Base-by-base conservation (phyloP, 2,329 filamentous ascomycete genomes). In the Monosporascus sp. region DNA sequence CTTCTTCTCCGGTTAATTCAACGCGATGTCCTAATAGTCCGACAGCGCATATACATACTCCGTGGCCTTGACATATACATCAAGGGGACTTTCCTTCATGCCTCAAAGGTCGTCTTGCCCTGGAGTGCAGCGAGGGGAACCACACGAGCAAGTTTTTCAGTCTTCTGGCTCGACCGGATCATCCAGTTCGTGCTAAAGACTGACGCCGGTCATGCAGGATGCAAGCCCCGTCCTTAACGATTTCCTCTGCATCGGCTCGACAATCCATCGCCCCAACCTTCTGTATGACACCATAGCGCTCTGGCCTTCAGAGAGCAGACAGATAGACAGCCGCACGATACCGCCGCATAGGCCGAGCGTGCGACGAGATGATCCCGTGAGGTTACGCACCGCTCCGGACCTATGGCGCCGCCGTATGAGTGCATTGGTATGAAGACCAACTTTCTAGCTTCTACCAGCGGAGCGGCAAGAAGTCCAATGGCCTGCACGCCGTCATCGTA, bases 11-110 rank as follows among this genome's bases (percentile, higher is more conserved):
- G 17, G 20, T 16, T 45, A 7, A 5, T 27, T 27, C 9, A 45
- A 22, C 5, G 27, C 26, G 19, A 45, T 24, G 16, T 27, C 43
- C 11, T n/a, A 5, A 17, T 24, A 45, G 4, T 9, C 22, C 7
- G 43, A 22, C 9, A 53, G 6, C 31, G 26, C 20, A 56, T 46
- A 40, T 20, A 3, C 19, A 59, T 60, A 20, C 41, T 22, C 41
- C 3, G 6, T 26, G 20, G 41, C 24, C 41, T 20, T 8, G 20
- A 22, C 41, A 26, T 27, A 27, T 45, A 27, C 3, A 22, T 45
- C 11, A 22, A 9, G 9, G 43, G 43, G 20, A 45, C 43, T 22
- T 45, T 22, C 16, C 20, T 26, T 5, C 20, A 27, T 2, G 43
- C 22, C n/a, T 40, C 22, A 36, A 24, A 3, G 22, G 19, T 22